These are phyloP conservation scores for Acacia concinna DNA, from an alignment of 331 rosid species.

Conservation along the genomic window DNA sequence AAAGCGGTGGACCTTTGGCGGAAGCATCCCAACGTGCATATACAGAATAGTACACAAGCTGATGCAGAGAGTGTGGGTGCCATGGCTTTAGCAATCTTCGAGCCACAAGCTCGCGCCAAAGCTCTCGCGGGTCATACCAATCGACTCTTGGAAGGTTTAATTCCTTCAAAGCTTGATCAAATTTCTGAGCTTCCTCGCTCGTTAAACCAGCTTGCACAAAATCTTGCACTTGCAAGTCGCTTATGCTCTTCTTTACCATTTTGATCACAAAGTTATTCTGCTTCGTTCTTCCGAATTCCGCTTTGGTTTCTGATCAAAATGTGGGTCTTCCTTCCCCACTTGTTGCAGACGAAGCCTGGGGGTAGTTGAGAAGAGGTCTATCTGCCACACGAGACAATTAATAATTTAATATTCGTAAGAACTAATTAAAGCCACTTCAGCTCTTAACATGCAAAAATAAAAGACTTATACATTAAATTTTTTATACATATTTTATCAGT, in stretches of 20 bases:
- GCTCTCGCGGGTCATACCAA: conserved; percentile 36
- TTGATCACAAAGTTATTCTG: background rate
- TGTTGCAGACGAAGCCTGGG: background rate
- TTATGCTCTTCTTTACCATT: conserved; percentile 44
- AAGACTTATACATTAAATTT: no score
- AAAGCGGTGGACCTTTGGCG: conserved; percentile 54
- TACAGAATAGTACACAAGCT: conserved; percentile 53
- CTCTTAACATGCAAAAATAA: no score
- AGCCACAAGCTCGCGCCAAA: conserved; percentile 61
- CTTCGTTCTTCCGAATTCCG: background rate
- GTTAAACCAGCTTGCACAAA: conserved; percentile 52
- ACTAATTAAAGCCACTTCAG: no score
- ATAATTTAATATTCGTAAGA: no score
- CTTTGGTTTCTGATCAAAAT: background rate
- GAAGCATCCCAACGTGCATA: conserved; percentile 41
- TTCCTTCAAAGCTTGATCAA: conserved; percentile 33
- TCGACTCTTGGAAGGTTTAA: background rate
- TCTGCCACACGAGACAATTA: no score
- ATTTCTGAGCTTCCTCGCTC: conserved; percentile 44
- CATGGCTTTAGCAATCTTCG: conserved; percentile 64
- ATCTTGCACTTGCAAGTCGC: conserved; percentile 50
- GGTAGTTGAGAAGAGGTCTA: background rate
- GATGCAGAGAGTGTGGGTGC: conserved; percentile 60
- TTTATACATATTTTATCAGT: no score
- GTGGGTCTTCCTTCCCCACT: background rate